Evolutionary conservation across 495 filamentous ascomycete species (phyloP).

Genomic region (Podospora pseudopauciseta): DNA sequence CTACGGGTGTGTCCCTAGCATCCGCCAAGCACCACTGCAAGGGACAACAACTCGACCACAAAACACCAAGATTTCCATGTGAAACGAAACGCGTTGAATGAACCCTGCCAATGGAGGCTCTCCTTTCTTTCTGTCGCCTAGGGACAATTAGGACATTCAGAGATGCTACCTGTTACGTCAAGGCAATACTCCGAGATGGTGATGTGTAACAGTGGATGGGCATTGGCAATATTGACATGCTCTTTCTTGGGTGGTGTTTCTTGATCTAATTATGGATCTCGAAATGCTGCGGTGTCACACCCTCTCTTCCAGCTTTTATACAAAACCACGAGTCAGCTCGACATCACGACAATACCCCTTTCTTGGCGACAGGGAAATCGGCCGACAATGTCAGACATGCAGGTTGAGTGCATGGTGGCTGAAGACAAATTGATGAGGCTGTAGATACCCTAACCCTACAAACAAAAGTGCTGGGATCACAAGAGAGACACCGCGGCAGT

Average conservation of each 20-base stretch:
- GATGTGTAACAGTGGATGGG: not conserved
- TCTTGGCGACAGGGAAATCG: not conserved
- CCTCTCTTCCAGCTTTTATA: not conserved
- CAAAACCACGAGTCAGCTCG: not conserved
- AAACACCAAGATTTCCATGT: constrained; percentile 18
- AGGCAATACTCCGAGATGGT: not conserved
- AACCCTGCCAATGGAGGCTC: constrained; percentile 4
- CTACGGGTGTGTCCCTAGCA: constrained; percentile 20
- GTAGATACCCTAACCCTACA: not conserved
- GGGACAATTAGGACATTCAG: not conserved
- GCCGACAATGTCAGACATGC: not conserved
- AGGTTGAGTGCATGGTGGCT: not conserved
- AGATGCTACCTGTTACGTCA: not conserved
- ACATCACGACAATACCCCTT: not conserved
- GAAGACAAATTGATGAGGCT: not conserved
- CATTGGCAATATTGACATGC: not conserved
- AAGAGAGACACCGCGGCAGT: not conserved
- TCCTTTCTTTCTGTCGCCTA: not conserved
- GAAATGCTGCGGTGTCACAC: not conserved
- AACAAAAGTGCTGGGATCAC: not conserved
- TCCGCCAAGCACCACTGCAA: constrained; percentile 25
- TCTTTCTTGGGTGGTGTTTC: not conserved
- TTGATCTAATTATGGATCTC: not conserved
- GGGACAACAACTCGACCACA: constrained; percentile 22
- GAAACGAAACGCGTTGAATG: constrained; percentile 16